Evolutionary conservation across 345 rosid species (phyloP).

Genomic region (Rhizophora mangle): DNA sequence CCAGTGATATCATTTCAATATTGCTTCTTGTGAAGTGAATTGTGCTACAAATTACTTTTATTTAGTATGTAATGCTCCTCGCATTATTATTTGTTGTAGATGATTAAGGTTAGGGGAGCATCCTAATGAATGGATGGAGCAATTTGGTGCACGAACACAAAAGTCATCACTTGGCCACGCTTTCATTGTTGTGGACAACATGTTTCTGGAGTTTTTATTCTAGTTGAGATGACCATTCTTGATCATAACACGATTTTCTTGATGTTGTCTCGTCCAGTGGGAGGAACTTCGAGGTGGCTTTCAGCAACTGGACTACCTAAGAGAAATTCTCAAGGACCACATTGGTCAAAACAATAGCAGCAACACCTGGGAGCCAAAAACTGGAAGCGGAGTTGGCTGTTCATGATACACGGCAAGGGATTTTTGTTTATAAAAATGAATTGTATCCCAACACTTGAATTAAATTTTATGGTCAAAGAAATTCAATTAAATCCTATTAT

Average conservation of each 20-base stretch:
- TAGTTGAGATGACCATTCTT: neutral
- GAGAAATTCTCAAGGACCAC: constrained; percentile 61
- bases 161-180: neutral
- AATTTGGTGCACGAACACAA: neutral
- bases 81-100: neutral
- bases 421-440: neutral
- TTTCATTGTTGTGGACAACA: neutral
- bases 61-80: neutral
- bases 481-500: too few relatives aligned
- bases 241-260: neutral
- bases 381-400: neutral
- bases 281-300: constrained; percentile 72
- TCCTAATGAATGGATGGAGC: neutral
- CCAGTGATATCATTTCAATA: neutral
- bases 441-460: too few relatives aligned
- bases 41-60: neutral
- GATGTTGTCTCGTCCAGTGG: constrained; percentile 46
- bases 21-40: neutral
- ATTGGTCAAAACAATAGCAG: constrained; percentile 31
- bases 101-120: neutral
- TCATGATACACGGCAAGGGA: neutral
- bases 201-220: neutral
- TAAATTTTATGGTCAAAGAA: too few relatives aligned
- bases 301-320: constrained; percentile 78
- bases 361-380: neutral